These are phyloP conservation scores for Dendryphion nanum DNA, from an alignment of 2,329 filamentous ascomycete genomes.

Conservation along the genomic window DNA sequence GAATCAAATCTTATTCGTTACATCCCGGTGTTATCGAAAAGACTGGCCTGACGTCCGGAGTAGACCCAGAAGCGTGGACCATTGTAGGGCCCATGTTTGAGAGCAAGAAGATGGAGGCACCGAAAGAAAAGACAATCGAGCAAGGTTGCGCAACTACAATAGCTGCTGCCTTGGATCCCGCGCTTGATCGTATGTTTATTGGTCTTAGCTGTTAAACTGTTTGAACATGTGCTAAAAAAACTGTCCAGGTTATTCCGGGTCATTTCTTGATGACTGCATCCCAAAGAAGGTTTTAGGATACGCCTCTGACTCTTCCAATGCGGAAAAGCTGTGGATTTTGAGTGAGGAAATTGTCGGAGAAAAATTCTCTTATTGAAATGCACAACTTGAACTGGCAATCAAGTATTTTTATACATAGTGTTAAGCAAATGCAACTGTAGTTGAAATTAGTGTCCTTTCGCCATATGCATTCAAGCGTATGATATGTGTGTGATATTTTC, in stretches of 20 bases:
- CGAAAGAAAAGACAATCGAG: background rate
- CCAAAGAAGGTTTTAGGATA: background rate
- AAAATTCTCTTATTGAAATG: constrained; percentile 2
- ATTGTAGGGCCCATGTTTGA: background rate
- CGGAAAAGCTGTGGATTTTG: constrained; percentile 4
- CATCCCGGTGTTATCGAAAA: background rate
- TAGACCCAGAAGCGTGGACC: background rate
- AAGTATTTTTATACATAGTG: too few species aligned
- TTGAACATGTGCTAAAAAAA: too few species aligned
- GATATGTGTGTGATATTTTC: too few species aligned
- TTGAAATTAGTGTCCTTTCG: too few species aligned
- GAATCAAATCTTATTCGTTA: background rate
- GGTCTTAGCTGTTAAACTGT: too few species aligned
- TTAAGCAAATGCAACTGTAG: too few species aligned
- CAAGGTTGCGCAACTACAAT: background rate
- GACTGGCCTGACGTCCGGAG: background rate
- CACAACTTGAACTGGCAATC: too few species aligned
- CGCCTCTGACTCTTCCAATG: background rate
- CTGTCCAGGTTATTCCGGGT: background rate
- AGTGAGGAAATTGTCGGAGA: constrained; percentile 7
- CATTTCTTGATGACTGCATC: background rate
- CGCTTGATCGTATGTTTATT: background rate
- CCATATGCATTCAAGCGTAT: too few species aligned
- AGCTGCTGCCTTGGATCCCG: background rate
- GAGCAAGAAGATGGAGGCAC: background rate